These are phyloP conservation scores for Talaromyces sp. DNA, from an alignment of 2,329 filamentous ascomycete genomes.

Conservation along the genomic window DNA sequence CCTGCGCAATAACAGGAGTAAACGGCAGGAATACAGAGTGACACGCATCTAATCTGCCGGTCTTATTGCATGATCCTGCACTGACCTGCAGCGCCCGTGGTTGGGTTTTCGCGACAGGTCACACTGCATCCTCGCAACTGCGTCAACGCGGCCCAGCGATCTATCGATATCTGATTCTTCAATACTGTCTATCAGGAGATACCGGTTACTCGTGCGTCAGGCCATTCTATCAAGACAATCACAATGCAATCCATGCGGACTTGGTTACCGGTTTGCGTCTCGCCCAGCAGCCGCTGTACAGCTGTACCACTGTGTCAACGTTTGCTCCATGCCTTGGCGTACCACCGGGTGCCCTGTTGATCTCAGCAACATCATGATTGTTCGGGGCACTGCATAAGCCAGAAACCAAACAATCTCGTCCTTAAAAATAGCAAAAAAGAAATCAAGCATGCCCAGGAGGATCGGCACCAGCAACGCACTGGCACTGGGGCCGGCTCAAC, in stretches of 20 bases:
- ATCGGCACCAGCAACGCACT: background rate
- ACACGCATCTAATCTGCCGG: background rate
- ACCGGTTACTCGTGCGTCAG: background rate
- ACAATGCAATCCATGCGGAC: background rate
- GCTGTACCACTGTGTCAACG: background rate
- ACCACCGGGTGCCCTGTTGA: background rate
- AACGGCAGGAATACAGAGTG: background rate
- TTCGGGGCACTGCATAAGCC: background rate
- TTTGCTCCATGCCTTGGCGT: background rate
- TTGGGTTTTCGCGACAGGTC: background rate
- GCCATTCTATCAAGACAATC: background rate
- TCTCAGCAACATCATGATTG: background rate
- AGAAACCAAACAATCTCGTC: background rate
- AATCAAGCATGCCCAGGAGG: background rate
- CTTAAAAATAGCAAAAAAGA: background rate
- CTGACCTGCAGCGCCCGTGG: background rate
- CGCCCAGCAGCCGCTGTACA: background rate
- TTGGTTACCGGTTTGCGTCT: background rate
- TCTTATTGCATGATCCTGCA: background rate
- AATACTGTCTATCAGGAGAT: background rate
- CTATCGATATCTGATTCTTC: background rate
- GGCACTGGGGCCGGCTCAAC: background rate
- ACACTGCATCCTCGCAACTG: background rate
- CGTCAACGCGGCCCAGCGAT: background rate
- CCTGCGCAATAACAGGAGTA: background rate